Evolutionary conservation across 768 basidiomycete species (phyloP).

Genomic region (Podaxis pistillaris): DNA sequence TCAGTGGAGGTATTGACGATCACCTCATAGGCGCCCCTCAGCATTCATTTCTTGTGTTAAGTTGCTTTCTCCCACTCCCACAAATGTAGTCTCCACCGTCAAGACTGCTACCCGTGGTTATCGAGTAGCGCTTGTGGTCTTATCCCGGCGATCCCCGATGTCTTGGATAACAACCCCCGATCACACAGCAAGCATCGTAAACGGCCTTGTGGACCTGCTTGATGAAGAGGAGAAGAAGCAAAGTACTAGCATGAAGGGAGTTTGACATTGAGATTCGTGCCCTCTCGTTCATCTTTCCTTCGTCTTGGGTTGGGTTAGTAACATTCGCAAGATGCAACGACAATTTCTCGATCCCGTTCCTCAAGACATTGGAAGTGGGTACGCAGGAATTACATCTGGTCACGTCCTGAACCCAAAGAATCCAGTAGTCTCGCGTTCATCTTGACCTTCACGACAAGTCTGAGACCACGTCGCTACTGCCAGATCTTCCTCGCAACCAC

Average conservation of each 20-base stretch:
- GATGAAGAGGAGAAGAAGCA: slow-evolving; percentile 82
- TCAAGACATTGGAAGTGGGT: slow-evolving; percentile 57
- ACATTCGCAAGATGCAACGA: slow-evolving; percentile 55
- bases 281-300: background rate
- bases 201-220: slow-evolving; percentile 73
- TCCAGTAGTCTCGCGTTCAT: slow-evolving; percentile 57
- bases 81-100: slow-evolving; percentile 59
- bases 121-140: slow-evolving; percentile 73
- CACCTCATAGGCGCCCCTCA: slow-evolving; percentile 49
- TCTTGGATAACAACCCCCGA: slow-evolving; percentile 51
- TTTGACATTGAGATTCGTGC: slow-evolving; percentile 69
- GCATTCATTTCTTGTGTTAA: slow-evolving; percentile 65
- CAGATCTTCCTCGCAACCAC: slow-evolving; percentile 32
- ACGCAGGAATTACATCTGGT: slow-evolving; percentile 78
- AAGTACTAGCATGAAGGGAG: slow-evolving; percentile 60
- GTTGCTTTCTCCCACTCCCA: slow-evolving; percentile 34
- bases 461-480: slow-evolving; percentile 92
- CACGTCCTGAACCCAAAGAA: slow-evolving; percentile 84
- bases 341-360: slow-evolving; percentile 81
- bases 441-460: slow-evolving; percentile 59
- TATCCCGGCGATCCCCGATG: slow-evolving; percentile 83
- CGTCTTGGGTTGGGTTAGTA: background rate
- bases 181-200: slow-evolving; percentile 70
- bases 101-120: slow-evolving; percentile 80
- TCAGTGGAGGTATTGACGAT: no score